Evolutionary conservation across 2,329 filamentous ascomycete species (phyloP).

Genomic region (Fusarium redolens): DNA sequence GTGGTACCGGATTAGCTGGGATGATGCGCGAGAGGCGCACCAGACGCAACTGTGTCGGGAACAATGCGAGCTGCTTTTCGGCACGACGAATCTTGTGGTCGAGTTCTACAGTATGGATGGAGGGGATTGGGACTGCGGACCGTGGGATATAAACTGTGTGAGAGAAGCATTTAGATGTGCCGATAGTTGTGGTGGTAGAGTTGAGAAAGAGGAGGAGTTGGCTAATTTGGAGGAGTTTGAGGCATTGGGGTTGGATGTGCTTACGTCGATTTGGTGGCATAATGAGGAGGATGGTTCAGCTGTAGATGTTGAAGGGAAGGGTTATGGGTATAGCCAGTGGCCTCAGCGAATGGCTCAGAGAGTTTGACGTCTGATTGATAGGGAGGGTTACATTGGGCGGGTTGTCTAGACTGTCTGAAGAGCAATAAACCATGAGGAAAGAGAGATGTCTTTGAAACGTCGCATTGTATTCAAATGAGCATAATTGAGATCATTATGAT

Average conservation of each 20-base stretch:
- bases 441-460: not conserved
- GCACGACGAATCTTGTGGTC: slow-evolving; percentile 14
- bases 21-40: not conserved
- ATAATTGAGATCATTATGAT: too few species aligned
- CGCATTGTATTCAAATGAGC: not conserved
- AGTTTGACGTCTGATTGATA: not conserved
- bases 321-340: slow-evolving; percentile 14
- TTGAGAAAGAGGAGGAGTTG: not conserved
- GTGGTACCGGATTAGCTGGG: slow-evolving; percentile 27
- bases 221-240: slow-evolving; percentile 13
- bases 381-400: slow-evolving; percentile 2
- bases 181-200: not conserved
- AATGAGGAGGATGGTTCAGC: slow-evolving; percentile 15
- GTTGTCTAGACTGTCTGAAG: not conserved
- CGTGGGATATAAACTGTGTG: slow-evolving; percentile 13
- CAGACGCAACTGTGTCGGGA: slow-evolving; percentile 2
- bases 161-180: slow-evolving; percentile 9
- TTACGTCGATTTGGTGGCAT: slow-evolving; percentile 11
- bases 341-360: not conserved
- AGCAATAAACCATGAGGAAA: not conserved
- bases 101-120: slow-evolving; percentile 15
- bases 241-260: slow-evolving; percentile 2
- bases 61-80: slow-evolving; percentile 6
- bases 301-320: slow-evolving; percentile 14
- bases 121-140: slow-evolving; percentile 14